Percentiles rank a stretch among this genome's conserved stretches.
Evolutionary conservation across 306 rosid genomes (phyloP).

Genomic region (Clitoria ternatea): DNA sequence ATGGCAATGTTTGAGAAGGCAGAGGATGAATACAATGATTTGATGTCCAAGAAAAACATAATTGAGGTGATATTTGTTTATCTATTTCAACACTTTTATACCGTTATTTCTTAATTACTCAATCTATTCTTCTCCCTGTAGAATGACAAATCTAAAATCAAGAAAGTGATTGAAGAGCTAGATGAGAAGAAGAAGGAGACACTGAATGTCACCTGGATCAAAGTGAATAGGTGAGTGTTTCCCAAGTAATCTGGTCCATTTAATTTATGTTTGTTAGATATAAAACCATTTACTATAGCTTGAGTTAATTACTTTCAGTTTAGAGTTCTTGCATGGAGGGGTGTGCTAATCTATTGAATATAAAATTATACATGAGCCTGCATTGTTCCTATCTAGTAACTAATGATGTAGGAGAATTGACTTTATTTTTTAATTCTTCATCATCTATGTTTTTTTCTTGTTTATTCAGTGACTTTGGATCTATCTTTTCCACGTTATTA

Average conservation of each 20-base stretch:
- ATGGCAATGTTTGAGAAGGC: constrained; percentile 99
- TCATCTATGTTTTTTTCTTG: background rate
- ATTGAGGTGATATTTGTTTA: constrained; percentile 72
- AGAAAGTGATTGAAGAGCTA: constrained; percentile 94
- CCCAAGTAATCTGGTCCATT: background rate
- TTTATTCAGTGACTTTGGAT: constrained; percentile 80
- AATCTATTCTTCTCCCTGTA: constrained; percentile 31
- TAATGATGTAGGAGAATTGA: background rate
- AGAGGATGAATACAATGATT: constrained; percentile 95
- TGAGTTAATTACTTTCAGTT: background rate
- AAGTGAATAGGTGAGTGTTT: constrained; percentile 69
- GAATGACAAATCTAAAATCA: constrained; percentile 95
- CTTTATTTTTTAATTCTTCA: background rate
- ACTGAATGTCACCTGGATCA: constrained; percentile 83
- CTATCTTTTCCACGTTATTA: constrained; percentile 87
- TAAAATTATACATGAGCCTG: background rate
- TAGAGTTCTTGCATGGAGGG: background rate
- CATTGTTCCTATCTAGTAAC: background rate
- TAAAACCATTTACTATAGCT: background rate
- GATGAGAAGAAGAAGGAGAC: constrained; percentile 99
- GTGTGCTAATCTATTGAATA: background rate
- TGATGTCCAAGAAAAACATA: constrained; percentile 90
- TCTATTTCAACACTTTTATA: constrained; percentile 5
- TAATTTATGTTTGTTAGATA: constrained; percentile 9
- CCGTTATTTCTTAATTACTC: constrained; percentile 28